Evolutionary conservation across 257 asterid genomes (phyloP), one percentile per base, ranked within the genome.

Genomic region (Anisodus acutangulus): DNA sequence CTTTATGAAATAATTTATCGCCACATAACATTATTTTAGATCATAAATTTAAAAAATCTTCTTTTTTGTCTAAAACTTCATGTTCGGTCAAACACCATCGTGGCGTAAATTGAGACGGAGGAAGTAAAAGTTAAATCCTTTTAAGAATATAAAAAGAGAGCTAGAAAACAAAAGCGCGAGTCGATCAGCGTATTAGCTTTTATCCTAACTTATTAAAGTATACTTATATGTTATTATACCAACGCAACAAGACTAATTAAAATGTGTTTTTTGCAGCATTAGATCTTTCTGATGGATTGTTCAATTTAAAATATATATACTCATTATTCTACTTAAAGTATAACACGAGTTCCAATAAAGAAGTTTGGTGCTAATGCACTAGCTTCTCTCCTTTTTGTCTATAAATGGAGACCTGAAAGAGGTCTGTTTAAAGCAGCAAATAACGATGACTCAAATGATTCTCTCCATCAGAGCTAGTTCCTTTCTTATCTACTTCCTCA

Each of bases 361-460:
- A 74, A 15, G 80, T 51, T 26, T 51, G 81, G 63, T 53, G 81
- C 11, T 76, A 26, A 76, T 53, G 63, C 63, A 22, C 45, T 74
- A 8, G 41, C 22, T 22, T 49, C 22, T 11, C n/a, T 22, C 6
- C 59, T 19, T 22, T 22, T 76, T 5, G 78, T 67, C 86, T 74
- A 74, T 83, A 83, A 83, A 83, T 31, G 43, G 47, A 82, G 55
- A 83, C 86, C 12, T 72, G 6, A 58, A 51, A 19, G 19, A 76
- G 64, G 63, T 69, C 7, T 16, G 19, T 15, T 6, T 39, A 8
- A 69, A 15, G 12, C 3, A 76, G 51, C 4, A 49, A 22, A 64
- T 22, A 9, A 26, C 39, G 7, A 31, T 47, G 13, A 19, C 62
- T 26, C 45, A 39, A 35, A 26, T 45, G 55, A 59, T 63, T 8